Evolutionary conservation across 2,329 filamentous ascomycete genomes (phyloP).

Genomic region (Alternaria consortialis): DNA sequence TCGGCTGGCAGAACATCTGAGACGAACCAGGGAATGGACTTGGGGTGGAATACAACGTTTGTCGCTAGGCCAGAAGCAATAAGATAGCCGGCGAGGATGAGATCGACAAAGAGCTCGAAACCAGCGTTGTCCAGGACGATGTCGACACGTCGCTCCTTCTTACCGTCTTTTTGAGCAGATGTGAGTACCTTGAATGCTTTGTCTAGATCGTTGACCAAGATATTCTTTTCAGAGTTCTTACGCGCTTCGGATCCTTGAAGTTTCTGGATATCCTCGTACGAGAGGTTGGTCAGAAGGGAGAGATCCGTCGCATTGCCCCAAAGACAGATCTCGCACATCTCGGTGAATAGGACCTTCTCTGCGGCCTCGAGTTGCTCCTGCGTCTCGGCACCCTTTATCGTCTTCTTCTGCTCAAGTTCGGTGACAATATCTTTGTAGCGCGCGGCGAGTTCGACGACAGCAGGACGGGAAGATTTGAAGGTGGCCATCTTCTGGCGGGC

Average conservation of each 20-base stretch:
- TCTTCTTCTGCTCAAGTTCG: conserved; percentile 67
- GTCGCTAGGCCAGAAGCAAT: conserved; percentile 86
- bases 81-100: conserved; percentile 90
- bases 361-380: conserved; percentile 68
- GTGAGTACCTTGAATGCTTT: conserved; percentile 74
- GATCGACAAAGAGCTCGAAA: conserved; percentile 95
- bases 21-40: conserved; percentile 97
- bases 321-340: conserved; percentile 96
- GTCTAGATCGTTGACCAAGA: conserved; percentile 84
- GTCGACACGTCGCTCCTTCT: conserved; percentile 78
- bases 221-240: conserved; percentile 89
- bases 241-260: conserved; percentile 88
- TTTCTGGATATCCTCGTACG: conserved; percentile 96
- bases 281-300: conserved; percentile 86
- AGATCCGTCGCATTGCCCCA: conserved; percentile 98
- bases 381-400: conserved; percentile 54
- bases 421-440: conserved; percentile 77
- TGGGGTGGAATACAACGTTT: conserved; percentile 86
- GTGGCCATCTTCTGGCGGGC: conserved; percentile 88
- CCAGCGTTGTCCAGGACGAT: conserved; percentile 97
- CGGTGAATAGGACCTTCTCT: conserved; percentile 81
- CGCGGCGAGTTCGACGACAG: conserved; percentile 81
- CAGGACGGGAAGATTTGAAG: conserved; percentile 89
- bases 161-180: conserved; percentile 69
- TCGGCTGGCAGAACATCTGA: conserved; percentile 91